Evolutionary conservation across 441 rosid genomes (phyloP).

Genomic region (Pelargonium australe): DNA sequence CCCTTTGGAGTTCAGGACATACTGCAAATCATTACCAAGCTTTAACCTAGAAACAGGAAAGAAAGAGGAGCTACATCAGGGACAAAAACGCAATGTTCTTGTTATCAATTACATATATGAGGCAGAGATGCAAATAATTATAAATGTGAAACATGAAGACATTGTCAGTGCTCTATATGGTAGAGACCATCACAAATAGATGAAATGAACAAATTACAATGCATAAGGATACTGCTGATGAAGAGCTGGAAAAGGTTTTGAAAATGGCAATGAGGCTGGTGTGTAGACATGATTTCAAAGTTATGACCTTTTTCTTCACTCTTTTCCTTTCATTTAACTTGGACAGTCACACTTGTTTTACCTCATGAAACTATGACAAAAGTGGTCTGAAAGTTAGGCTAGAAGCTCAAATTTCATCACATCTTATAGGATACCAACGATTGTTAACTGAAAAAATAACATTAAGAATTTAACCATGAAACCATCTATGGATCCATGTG

Average conservation of each 20-base stretch:
- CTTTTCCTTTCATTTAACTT: not conserved
- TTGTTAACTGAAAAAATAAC: not conserved
- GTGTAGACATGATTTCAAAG: not conserved
- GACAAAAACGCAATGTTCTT: not conserved
- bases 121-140: not conserved
- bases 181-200: not conserved
- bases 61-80: conserved; percentile 7
- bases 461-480: not conserved
- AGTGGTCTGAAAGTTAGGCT: not conserved
- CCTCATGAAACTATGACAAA: not conserved
- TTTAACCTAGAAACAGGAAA: conserved; percentile 43
- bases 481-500: not conserved
- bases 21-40: conserved; percentile 49
- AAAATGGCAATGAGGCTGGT: not conserved
- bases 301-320: not conserved
- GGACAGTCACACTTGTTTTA: not conserved
- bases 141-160: not conserved
- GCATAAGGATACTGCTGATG: not conserved
- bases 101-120: not conserved
- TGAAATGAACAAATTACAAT: not conserved
- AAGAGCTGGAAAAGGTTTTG: not conserved
- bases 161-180: not conserved
- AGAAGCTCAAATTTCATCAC: not conserved
- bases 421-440: not conserved
- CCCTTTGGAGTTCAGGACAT: conserved; percentile 45